Conservation (phyloP, 2,329 filamentous ascomycete genomes). For the Xylariomycetidae sp. region DNA sequence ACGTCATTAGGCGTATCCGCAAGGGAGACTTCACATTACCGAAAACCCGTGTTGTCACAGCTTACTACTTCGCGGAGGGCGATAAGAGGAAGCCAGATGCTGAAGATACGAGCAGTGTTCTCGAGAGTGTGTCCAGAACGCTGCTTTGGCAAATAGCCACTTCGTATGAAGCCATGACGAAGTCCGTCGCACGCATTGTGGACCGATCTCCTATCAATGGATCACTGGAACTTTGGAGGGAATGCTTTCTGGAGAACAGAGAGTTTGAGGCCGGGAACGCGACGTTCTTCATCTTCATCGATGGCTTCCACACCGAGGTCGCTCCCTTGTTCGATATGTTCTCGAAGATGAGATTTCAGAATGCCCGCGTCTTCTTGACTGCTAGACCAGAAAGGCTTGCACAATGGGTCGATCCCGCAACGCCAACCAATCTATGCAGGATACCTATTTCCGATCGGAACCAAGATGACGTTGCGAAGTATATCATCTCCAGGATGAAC, state of each 20-base stretch:
- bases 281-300: constrained; percentile 28
- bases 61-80: constrained; percentile 25
- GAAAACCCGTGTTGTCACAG: constrained; percentile 20
- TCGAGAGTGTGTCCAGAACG: constrained; percentile 21
- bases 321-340: constrained; percentile 20
- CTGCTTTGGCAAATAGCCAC: constrained; percentile 28
- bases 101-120: constrained; percentile 15
- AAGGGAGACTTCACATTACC: constrained; percentile 15
- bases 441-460: constrained; percentile 22
- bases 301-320: constrained; percentile 20
- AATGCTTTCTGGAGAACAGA: constrained; percentile 26
- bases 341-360: constrained; percentile 10
- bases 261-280: constrained; percentile 24
- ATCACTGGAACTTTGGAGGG: constrained; percentile 24
- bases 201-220: constrained; percentile 21
- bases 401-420: constrained; percentile 8
- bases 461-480: constrained; percentile 23
- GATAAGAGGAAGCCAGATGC: constrained; percentile 25
- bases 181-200: constrained; percentile 22
- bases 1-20: constrained; percentile 22
- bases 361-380: constrained; percentile 24
- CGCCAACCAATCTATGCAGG: constrained; percentile 11
- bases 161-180: constrained; percentile 27
- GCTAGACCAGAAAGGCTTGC: constrained; percentile 15
- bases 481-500: constrained; percentile 25